Percentiles rank a stretch among this genome's conserved stretches.
Evolutionary conservation across 306 rosid species (phyloP).

Genomic region (Macrotyloma uniflorum): DNA sequence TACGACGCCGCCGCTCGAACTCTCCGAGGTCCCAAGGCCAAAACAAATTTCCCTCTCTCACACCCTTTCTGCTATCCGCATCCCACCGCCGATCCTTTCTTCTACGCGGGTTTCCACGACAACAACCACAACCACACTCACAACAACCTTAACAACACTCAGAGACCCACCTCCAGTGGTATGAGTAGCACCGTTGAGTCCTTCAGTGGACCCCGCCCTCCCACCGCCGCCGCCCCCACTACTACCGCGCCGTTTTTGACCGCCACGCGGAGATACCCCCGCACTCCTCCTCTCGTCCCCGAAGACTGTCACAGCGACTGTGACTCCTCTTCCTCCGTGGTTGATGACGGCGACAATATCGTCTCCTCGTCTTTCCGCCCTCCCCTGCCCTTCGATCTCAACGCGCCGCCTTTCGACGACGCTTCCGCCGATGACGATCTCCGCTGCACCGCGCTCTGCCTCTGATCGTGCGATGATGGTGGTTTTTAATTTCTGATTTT

Average conservation of each 20-base stretch:
- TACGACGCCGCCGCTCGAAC: slow-evolving; percentile 71
- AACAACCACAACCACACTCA: not conserved
- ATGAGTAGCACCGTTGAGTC: slow-evolving; percentile 82
- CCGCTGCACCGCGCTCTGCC: slow-evolving; percentile 72
- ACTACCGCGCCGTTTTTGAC: not conserved
- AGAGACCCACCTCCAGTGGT: slow-evolving; percentile 71
- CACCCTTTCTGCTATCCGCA: slow-evolving; percentile 41
- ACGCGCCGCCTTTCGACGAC: slow-evolving; percentile 64
- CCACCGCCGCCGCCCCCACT: too few relatives aligned
- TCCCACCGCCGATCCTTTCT: slow-evolving; percentile 41
- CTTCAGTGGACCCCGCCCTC: slow-evolving; percentile 73
- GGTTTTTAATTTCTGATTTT: slow-evolving; percentile 40
- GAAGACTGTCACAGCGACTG: slow-evolving; percentile 91
- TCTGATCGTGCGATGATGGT: slow-evolving; percentile 46
- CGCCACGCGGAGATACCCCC: slow-evolving; percentile 45
- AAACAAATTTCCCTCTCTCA: slow-evolving; percentile 66
- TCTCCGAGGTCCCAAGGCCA: slow-evolving; percentile 87
- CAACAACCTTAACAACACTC: slow-evolving; percentile 50
- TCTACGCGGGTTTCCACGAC: slow-evolving; percentile 45
- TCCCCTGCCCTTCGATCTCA: slow-evolving; percentile 73
- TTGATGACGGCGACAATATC: slow-evolving; percentile 36
- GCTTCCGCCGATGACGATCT: slow-evolving; percentile 50
- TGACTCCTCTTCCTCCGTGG: slow-evolving; percentile 83
- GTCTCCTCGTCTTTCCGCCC: slow-evolving; percentile 54
- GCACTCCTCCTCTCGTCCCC: slow-evolving; percentile 68